Base-by-base conservation (phyloP, 331 rosid species). In the Malus hybrid region DNA sequence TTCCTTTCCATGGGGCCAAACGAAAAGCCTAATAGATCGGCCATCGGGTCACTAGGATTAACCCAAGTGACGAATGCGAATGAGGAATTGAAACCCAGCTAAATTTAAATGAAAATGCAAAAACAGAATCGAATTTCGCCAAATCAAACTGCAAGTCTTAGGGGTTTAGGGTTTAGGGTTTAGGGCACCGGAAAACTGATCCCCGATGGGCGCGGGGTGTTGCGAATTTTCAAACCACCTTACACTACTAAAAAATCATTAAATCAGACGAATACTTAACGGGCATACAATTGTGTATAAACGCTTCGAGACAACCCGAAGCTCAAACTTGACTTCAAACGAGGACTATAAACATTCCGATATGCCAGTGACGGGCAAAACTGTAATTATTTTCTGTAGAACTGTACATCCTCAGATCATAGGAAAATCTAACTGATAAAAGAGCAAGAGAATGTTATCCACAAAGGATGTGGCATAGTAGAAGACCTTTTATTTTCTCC, bases 401-500 rank as follows among this genome's bases (percentile, higher is more conserved):
- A 78, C 84, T 80, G 74, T 78, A 83, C 80, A 83, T 73, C 77
- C 84, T 77, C 80, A 14, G 66, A 73, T 64, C 78, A 80, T 42
- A 46, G 60, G 80, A 78, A 79, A 78, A 73, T 72, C 83, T 75
- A 78, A 74, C 79, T 71, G 73, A 73, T 64, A 65, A 13, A 70
- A 83, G 75, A 71, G 44, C 71, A 70, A 46, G 74, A 36, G 31
- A 74, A 78, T 72, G 82, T 73, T 75, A 65, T 76, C 83, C 80
- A 78, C 79, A 76, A 55, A n/a, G 69, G 13, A 68, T 77, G 86
- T 69, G 81, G 63, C 60, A 79, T 74, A 74, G 11, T 75, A 20
- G 1, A 55, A 42, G 78, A 62, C 80, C 71, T 84, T 85, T 81
- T 84, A 84, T 93, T 88, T 72, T 76, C 76, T 74, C 65, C 83